Base-by-base conservation (phyloP, 1,284 basidiomycete genomes). In the Rhodotorula sp. region DNA sequence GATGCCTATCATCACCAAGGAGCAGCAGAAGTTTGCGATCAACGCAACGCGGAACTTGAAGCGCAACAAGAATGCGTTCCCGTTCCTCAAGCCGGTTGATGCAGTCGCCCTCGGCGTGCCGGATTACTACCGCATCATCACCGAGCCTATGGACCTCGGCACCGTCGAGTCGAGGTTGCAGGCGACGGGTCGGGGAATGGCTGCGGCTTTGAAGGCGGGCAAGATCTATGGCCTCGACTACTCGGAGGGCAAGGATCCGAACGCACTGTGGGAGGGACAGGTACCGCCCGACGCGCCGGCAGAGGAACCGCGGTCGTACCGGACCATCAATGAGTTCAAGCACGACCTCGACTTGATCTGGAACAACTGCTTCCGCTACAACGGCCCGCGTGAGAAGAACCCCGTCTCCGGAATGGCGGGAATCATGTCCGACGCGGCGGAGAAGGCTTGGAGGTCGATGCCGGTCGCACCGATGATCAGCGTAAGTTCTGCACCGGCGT, bases 141-240 rank as follows among this genome's bases (percentile, higher is more conserved):
- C 88, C 78, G 86, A 86, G 46, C 96, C 96, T 0, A 97, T 97
- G 92, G 96, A 99, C 80, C 86, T 99, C 62, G 86, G 87, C n/a
- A 96, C 95, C 30, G 87, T 98, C 72, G 95, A 98, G 82, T 87
- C 87, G 77, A 96, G 97, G 82, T 84, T 97, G 53, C 79, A 81
- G 44, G 87, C 89, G 2, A 76, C 72, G 46, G 73, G 75, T 26
- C 70, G 70, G 49, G 75, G 68, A 26, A 76, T 76, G 66, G 61
- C 66, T 37, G 60, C 53, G 56, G 70, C 69, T n/a, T 15, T 33
- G n/a, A 76, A 76, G 63, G 24, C 48, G 24, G 60, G 60, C 1
- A 48, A 64, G 33, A 68, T 59, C n/a, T 76, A 65, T 56, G 75
- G 72, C 14, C 53, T 74, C 48, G 75, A 76, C 51, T 76, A 76